Evolutionary conservation across 108 stramenopile species (phyloP).

Genomic region (Bacterosira constricta): DNA sequence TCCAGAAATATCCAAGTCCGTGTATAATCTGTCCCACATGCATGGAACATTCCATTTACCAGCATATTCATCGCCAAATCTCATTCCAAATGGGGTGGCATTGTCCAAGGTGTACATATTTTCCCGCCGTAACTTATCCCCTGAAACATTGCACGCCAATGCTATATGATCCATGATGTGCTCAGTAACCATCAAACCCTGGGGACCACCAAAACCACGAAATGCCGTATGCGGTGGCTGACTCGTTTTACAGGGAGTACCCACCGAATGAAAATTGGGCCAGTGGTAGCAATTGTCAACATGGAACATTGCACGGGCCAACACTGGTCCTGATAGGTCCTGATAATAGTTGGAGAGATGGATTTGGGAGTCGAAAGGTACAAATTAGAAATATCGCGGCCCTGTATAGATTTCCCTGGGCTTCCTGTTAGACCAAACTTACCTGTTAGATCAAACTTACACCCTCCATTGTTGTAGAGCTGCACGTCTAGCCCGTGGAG

Average conservation of each 20-base stretch:
- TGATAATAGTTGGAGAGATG: too few relatives aligned
- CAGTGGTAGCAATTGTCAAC: conserved; percentile 89
- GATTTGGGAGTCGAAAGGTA: too few relatives aligned
- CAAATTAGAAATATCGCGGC: too few relatives aligned
- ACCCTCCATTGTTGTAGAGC: conserved; percentile 89
- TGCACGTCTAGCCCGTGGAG: conserved; percentile 78
- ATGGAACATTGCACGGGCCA: conserved; percentile 92
- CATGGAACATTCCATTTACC: conserved; percentile 89
- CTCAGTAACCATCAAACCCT: conserved; percentile 85
- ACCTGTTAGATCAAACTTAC: conserved; percentile 86
- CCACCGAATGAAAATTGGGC: conserved; percentile 80
- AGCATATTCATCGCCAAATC: conserved; percentile 56
- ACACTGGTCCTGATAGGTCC: conserved; percentile 88
- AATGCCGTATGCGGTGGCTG: conserved; percentile 94
- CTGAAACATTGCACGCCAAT: conserved; percentile 55
- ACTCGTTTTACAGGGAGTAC: conserved; percentile 87
- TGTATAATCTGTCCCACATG: conserved; percentile 74
- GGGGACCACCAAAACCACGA: conserved; percentile 94
- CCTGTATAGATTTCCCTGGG: too few relatives aligned
- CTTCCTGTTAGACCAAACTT: too few relatives aligned
- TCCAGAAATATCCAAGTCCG: conserved; percentile 60
- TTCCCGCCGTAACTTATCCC: conserved; percentile 62
- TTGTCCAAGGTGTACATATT: conserved; percentile 88
- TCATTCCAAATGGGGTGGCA: conserved; percentile 86
- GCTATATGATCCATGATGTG: conserved; percentile 94